Percentiles rank a stretch among this genome's conserved stretches.
phyloP scores from a whole-genome alignment of 768 basidiomycete species.

The Stropharia rugosoannulata region DNA sequence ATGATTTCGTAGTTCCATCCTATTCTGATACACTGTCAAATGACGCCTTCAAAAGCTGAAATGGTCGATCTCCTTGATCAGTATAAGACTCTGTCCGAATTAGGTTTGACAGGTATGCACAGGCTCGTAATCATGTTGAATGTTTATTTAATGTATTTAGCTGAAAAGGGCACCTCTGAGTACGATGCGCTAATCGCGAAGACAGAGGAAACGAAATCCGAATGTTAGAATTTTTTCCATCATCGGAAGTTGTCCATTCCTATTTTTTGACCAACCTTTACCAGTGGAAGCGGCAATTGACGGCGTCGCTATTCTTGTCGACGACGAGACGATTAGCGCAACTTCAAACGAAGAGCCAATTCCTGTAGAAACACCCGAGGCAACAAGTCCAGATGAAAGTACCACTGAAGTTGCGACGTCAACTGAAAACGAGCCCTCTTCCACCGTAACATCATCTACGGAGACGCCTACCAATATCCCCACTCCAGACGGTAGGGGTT shows the following conservation, averaged over 20 bases:
- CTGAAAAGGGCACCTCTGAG: slow-evolving; percentile 4
- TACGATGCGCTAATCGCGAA: slow-evolving; percentile 3
- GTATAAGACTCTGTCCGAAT: slow-evolving; percentile 16
- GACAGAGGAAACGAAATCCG: slow-evolving; percentile 5
- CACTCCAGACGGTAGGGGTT: too few relatives aligned
- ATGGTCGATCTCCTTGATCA: slow-evolving; percentile 23
- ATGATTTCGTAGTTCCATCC: not conserved
- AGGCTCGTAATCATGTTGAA: not conserved
- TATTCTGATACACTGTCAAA: not conserved
- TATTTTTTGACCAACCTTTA: not conserved
- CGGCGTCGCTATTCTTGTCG: slow-evolving; percentile 13
- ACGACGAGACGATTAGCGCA: not conserved
- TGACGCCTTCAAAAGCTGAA: slow-evolving; percentile 6
- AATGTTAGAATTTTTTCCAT: slow-evolving; percentile 4
- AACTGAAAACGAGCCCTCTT: too few relatives aligned
- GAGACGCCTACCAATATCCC: too few relatives aligned
- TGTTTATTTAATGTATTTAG: not conserved
- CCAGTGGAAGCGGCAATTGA: slow-evolving; percentile 13
- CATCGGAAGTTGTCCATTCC: not conserved
- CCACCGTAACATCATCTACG: too few relatives aligned
- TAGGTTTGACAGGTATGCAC: slow-evolving; percentile 14
- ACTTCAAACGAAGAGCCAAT: too few relatives aligned
- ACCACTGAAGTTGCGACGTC: not conserved
- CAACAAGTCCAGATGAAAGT: not conserved
- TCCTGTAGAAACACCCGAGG: too few relatives aligned